phyloP scores from a whole-genome alignment of 495 filamentous ascomycete species.

The Echria macrotheca region DNA sequence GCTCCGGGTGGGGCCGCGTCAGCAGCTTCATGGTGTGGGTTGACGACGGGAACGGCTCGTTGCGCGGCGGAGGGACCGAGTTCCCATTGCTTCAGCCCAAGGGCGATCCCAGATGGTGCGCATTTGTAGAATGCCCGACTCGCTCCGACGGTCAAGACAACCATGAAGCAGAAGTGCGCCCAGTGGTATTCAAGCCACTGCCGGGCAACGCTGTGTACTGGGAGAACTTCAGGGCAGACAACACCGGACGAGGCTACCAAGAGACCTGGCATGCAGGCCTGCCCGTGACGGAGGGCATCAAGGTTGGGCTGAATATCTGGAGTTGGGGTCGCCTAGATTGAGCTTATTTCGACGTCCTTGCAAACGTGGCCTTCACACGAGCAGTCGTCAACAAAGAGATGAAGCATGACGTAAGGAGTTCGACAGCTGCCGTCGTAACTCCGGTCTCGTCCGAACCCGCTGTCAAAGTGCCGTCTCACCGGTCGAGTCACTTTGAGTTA shows the following conservation, averaged over 20 bases:
- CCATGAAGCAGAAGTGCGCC: neutral
- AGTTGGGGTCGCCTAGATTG: conserved; percentile 35
- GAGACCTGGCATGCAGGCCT: conserved; percentile 47
- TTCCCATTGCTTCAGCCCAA: conserved; percentile 32
- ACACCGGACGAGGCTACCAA: conserved; percentile 37
- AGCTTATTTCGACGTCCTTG: neutral
- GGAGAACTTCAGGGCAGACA: conserved; percentile 45
- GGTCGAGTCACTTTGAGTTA: conserved; percentile 1
- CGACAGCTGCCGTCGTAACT: neutral
- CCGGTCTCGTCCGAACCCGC: neutral
- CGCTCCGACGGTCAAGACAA: conserved; percentile 5
- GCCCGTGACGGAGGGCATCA: conserved; percentile 37
- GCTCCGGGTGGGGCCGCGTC: conserved; percentile 41
- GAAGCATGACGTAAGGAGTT: too few species aligned
- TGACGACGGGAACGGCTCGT: conserved; percentile 20
- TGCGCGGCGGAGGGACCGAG: conserved; percentile 41
- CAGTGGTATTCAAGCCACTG: conserved; percentile 34
- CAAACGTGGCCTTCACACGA: too few species aligned
- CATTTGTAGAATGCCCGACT: conserved; percentile 36
- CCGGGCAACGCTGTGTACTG: conserved; percentile 46
- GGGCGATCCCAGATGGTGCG: conserved; percentile 35
- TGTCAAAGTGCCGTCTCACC: neutral
- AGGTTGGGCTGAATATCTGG: conserved; percentile 47
- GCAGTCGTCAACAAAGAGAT: too few species aligned
- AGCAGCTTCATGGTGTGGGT: conserved; percentile 46